Evolutionary conservation across 305 asterid species (phyloP), one percentile per base, ranked within the genome.

Genomic region (Andrographis paniculata): DNA sequence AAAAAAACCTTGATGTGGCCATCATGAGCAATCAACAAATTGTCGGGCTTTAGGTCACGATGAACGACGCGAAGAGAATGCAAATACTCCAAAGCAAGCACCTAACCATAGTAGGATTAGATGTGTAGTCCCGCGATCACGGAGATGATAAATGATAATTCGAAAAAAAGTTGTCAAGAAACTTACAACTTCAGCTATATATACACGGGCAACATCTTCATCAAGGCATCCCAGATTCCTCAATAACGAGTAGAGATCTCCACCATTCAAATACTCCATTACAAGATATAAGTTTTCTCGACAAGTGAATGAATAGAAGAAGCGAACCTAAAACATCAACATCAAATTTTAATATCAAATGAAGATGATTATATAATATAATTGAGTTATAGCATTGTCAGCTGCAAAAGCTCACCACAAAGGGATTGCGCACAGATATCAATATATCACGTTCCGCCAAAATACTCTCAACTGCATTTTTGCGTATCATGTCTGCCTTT

Each of bases 141-240:
- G 1, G 3, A 9, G 8, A 22, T 45, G 52, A 23, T 31, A 1
- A 10, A 11, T 6, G 37, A 18, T 9, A 36, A 27, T 38, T 20
- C 8, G 24, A 18, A 42, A 53, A 23, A 20, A 47, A 20, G 24
- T 52, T 65, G 52, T 44, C 40, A 51, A 63, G 19, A 49, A 52
- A 81, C 99, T 79, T 76, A 87, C 99, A 54, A 92, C 97, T 92
- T 92, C 99, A 20, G 99, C 99, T n/a, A 92, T 76, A 70, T 92
- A 92, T 46, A 92, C 85, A 20, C 94, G 97, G 53, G 97, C 87
- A 53, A 92, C 97, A 59, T 87, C 99, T 79, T 92, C 99, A 58
- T 87, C 99, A 53, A 92, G 71, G 82, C 99, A 92, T 57, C 99
- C 94, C 24, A 92, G 81, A 78, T 92, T 92, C 66, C 99, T 87